Base-by-base conservation (phyloP, 192 early-diverging fungal genomes). In the Backusella sp. region DNA sequence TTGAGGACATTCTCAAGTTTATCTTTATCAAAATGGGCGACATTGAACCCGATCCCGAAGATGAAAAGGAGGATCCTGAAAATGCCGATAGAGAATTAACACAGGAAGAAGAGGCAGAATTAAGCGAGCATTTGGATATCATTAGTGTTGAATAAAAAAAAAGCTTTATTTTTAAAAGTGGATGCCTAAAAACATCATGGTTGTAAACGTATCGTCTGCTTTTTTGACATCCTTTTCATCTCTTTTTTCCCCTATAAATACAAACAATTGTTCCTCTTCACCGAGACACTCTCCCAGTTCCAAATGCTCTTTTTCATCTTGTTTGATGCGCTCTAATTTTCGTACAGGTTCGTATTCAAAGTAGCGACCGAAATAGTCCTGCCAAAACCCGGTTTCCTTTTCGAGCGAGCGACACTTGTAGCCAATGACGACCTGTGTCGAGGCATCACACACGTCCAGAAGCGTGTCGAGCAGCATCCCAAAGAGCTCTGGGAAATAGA, bases 401-500 rank as follows among this genome's bases (percentile, higher is more conserved):
- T 82, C 81, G 1, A 77, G 39, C 19, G 80, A 79, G 9, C 87
- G 80, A n/a, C 83, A 82, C 68, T 88, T 86, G 72, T 88, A 88
- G 6, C 85, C 87, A 66, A 88, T 80, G 11, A 88, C 71, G 12
- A 88, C 74, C 41, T 68, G 37, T 1, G 87, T 88, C 11, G 75
- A 67, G 4, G 52, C 4, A 32, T 49, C 42, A 6, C 85, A 83
- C 1, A 88, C 74, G 21, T 85, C 79, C 30, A 73, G 68, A 26
- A 88, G 32, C 0, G 87, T 88, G 5, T 85, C 77, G 1, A 82
- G 34, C 11, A 88, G 53, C 17, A 77, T 52, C 0, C 62, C 72
- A 66, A 86, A 88, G 36, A 86, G 42, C 44, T 88, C 87, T 5
- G 83, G 85, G n/a, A 86, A 88, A 52, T 88, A 86, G 5, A 86